Base-by-base conservation (phyloP, 2,329 filamentous ascomycete genomes). In the Gyromitra esculenta region DNA sequence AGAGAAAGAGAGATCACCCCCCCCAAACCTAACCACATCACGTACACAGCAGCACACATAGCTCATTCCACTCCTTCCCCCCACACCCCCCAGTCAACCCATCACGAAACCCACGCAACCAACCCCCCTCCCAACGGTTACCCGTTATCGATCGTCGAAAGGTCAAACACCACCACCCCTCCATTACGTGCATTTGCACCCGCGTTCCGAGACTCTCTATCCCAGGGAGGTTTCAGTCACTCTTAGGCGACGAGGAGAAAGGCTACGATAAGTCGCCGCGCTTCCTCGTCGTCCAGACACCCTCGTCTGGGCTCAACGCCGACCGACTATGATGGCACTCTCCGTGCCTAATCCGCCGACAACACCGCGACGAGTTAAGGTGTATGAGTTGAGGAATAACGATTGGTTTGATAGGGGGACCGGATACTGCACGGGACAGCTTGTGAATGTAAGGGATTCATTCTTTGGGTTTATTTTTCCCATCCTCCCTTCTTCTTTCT, bases 341-440 rank as follows among this genome's bases (percentile, higher is more conserved):
- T 52, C 76, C 39, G 75, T 84, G 79, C 83, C 84, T 81, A 81
- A 80, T 77, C 84, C 85, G 79, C 83, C 85, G 80, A 86, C 86
- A 72, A 80, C 79, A 75, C 80, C 80, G 75, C 80, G 80, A 80
- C 88, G 96, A 87, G 96, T 98, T 85, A 99, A 99, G 87, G 96
- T 99, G 83, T 99, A 99, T 85, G 96, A 98, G 87, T 89, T 99
- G 82, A 93, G 93, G 84, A 94, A 97, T 85, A 97, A 97, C 88
- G 96, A 98, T 89, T 99, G 96, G 96, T 97, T 95, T 83, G 96
- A 99, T 85, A 89, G 95, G 82, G 96, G 96, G 79, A 99, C 96
- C 62, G 96, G 96, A 78, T 97, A 97, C 84, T 98, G 96, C 84
- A 92, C 90, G 76, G 94, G 94, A 62, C 88, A 90, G 79, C 89